phyloP scores from a whole-genome alignment of 1,284 basidiomycete genomes.

The Naganishia liquefaciens region DNA sequence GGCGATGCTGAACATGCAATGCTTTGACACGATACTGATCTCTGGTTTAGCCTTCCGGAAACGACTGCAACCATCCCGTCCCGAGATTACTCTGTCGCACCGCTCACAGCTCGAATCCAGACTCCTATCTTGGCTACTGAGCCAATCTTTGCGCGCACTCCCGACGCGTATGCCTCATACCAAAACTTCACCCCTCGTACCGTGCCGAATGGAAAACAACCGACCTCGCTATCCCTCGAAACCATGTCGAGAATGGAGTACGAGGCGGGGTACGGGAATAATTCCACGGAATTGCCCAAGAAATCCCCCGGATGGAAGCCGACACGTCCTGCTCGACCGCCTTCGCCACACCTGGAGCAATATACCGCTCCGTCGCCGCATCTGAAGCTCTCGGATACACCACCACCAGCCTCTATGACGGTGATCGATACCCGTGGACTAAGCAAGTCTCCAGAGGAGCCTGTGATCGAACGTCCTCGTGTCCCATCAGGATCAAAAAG shows the following conservation, averaged over 20 bases:
- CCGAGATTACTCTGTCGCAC: background rate
- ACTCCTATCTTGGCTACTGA: constrained; percentile 8
- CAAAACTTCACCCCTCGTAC: constrained; percentile 32
- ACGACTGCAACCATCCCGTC: too few relatives aligned
- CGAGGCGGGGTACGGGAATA: constrained; percentile 22
- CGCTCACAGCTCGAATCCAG: constrained; percentile 40
- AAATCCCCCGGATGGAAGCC: constrained; percentile 40
- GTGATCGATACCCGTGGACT: constrained; percentile 18
- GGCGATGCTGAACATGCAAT: background rate
- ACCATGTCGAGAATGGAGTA: constrained; percentile 43
- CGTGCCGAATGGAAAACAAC: constrained; percentile 27
- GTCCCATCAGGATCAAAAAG: constrained; percentile 36
- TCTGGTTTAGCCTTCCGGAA: too few relatives aligned
- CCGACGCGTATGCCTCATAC: background rate
- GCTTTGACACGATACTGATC: too few relatives aligned
- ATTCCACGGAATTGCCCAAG: constrained; percentile 9
- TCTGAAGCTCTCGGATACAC: constrained; percentile 9
- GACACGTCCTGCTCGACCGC: constrained; percentile 43
- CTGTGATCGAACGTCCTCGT: constrained; percentile 7
- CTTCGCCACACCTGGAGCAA: constrained; percentile 41
- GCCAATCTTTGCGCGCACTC: background rate
- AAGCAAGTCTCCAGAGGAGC: constrained; percentile 11
- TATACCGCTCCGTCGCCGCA: constrained; percentile 38
- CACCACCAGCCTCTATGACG: constrained; percentile 9
- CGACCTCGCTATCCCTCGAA: constrained; percentile 40